These are phyloP conservation scores for Pseudozyma tsukubaensis DNA, from an alignment of 1,284 basidiomycete genomes.

Conservation along the genomic window DNA sequence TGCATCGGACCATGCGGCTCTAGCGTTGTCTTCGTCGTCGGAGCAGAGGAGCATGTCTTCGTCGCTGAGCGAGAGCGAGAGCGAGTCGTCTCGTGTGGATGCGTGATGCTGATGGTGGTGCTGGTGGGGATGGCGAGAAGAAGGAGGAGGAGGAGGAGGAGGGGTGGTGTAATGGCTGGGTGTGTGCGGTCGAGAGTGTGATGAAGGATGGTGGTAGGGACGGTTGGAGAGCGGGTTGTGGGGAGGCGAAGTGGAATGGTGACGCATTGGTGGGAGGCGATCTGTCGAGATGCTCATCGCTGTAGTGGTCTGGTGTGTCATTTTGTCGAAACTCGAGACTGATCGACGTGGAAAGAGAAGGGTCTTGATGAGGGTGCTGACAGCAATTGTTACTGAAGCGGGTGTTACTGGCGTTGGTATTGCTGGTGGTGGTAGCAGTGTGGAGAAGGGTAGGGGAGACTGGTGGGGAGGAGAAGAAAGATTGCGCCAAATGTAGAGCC, in stretches of 20 bases:
- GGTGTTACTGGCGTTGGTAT: too few relatives aligned
- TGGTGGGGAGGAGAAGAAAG: too few relatives aligned
- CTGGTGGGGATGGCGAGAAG: not conserved
- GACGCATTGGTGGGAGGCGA: not conserved
- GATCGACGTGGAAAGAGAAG: too few relatives aligned
- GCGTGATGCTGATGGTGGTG: not conserved
- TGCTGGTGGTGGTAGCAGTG: too few relatives aligned
- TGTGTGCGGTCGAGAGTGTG: not conserved
- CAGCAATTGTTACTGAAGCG: too few relatives aligned
- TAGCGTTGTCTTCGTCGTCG: slow-evolving; percentile 11
- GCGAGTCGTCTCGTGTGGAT: slow-evolving; percentile 1
- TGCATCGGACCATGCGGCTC: slow-evolving; percentile 21
- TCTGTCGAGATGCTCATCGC: not conserved
- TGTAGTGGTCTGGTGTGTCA: not conserved
- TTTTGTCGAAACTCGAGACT: too few relatives aligned
- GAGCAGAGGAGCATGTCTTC: slow-evolving; percentile 41
- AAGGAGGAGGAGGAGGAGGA: not conserved
- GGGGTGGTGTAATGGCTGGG: not conserved
- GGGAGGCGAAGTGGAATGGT: not conserved
- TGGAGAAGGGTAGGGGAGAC: too few relatives aligned
- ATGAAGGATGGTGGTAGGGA: not conserved
- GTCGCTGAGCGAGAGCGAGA: slow-evolving; percentile 22
- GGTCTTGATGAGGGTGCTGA: too few relatives aligned
- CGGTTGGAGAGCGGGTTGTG: not conserved
- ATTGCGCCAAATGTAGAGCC: too few relatives aligned